Evolutionary conservation across 306 rosid genomes (phyloP).

Genomic region (Acacia melanoxylon): DNA sequence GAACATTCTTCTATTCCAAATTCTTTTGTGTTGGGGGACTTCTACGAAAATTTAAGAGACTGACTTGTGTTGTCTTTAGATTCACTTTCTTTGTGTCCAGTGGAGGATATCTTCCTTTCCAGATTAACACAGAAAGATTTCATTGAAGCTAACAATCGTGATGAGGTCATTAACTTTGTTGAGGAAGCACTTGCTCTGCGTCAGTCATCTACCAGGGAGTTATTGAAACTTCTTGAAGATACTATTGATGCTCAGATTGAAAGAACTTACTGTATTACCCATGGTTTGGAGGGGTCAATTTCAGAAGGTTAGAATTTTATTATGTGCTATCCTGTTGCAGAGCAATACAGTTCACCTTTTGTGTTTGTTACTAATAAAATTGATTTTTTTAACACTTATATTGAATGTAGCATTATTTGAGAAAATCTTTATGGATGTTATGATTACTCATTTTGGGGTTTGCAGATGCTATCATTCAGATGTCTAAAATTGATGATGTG

Average conservation of each 20-base stretch:
- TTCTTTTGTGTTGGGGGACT: conserved; percentile 21
- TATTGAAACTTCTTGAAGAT: conserved; percentile 63
- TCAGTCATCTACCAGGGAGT: conserved; percentile 52
- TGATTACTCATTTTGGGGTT: conserved; percentile 39
- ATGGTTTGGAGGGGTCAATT: conserved; percentile 46
- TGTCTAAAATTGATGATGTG: conserved; percentile 83
- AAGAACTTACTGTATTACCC: conserved; percentile 50
- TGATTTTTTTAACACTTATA: not conserved
- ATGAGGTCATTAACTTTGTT: conserved; percentile 47
- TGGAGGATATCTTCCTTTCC: conserved; percentile 81
- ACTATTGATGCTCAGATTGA: conserved; percentile 51
- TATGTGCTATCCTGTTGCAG: conserved; percentile 28
- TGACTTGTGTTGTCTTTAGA: conserved; percentile 55
- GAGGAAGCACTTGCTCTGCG: conserved; percentile 76
- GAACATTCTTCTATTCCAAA: not conserved
- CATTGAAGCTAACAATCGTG: conserved; percentile 47
- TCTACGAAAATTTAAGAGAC: conserved; percentile 25
- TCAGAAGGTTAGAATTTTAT: conserved; percentile 69
- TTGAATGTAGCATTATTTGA: conserved; percentile 20
- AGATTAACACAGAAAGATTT: conserved; percentile 74
- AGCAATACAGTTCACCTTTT: conserved; percentile 5
- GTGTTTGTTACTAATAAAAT: conserved; percentile 10
- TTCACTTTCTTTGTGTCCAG: conserved; percentile 69
- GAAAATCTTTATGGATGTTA: conserved; percentile 27
- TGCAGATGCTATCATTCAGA: conserved; percentile 66